Conservation (phyloP, 257 asterid genomes). For the Leptodermis oblonga region DNA sequence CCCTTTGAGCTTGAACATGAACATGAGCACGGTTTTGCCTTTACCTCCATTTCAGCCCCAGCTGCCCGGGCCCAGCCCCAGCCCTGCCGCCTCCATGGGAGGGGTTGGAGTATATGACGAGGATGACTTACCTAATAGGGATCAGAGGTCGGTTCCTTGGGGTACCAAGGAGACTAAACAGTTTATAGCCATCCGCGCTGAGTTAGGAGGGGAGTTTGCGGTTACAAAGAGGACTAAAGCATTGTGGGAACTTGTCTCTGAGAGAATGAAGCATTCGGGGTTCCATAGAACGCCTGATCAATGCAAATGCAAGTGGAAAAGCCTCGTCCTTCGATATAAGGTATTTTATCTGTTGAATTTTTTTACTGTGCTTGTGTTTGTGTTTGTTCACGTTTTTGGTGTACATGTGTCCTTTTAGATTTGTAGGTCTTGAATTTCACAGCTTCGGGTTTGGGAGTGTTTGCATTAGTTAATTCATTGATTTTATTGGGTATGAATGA, state of each 20-base stretch:
- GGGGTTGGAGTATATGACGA: constrained; percentile 29
- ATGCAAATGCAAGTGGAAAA: constrained; percentile 74
- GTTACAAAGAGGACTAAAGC: constrained; percentile 28
- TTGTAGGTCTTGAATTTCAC: background rate
- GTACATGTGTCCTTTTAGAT: background rate
- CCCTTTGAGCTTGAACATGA: constrained; percentile 8
- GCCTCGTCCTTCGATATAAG: constrained; percentile 54
- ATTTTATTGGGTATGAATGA: background rate
- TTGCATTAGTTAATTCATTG: background rate
- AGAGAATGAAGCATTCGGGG: constrained; percentile 55
- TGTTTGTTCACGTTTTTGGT: background rate
- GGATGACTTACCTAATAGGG: constrained; percentile 55
- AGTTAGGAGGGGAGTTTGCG: constrained; percentile 40
- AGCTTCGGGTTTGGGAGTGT: background rate
- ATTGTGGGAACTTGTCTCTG: constrained; percentile 59
- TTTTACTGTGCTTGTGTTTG: background rate
- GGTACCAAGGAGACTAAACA: constrained; percentile 63
- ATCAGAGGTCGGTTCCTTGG: constrained; percentile 70
- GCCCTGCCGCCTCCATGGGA: constrained; percentile 12
- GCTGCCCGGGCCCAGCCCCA: constrained; percentile 15
- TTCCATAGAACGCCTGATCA: constrained; percentile 58
- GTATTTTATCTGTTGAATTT: constrained; percentile 20
- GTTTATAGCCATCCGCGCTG: constrained; percentile 57
- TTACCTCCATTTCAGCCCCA: constrained; percentile 21
- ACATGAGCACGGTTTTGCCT: constrained; percentile 10